phyloP scores from a whole-genome alignment of 2,329 filamentous ascomycete genomes.

The Scedosporium dehoogii region DNA sequence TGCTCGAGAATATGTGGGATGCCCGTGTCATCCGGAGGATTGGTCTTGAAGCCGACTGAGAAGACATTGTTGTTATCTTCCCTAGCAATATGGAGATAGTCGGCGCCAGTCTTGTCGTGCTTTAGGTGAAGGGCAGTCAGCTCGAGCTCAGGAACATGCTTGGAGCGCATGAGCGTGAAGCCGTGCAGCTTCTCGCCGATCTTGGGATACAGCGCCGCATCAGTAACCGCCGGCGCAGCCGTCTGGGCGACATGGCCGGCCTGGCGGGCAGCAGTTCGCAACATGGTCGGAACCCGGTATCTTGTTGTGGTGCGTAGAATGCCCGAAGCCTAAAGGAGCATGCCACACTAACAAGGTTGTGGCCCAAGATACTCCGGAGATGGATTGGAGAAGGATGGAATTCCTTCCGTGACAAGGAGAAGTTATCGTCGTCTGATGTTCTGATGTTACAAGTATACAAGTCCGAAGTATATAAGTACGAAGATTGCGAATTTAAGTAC shows the following conservation, averaged over 20 bases:
- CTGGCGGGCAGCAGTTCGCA: constrained; percentile 5
- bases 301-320: neutral
- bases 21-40: constrained; percentile 91
- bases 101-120: constrained; percentile 91
- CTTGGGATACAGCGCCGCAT: constrained; percentile 37
- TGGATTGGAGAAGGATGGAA: neutral
- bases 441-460: too few relatives aligned
- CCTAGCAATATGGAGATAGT: constrained; percentile 89
- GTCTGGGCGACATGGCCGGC: constrained; percentile 5
- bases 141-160: constrained; percentile 90
- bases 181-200: constrained; percentile 83
- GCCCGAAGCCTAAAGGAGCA: neutral
- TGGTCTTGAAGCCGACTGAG: constrained; percentile 98
- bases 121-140: constrained; percentile 82
- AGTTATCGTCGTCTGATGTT: neutral
- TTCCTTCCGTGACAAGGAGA: neutral
- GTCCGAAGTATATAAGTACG: too few relatives aligned
- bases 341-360: neutral
- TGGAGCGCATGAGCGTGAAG: constrained; percentile 80
- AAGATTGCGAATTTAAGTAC: too few relatives aligned
- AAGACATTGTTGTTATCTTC: constrained; percentile 99
- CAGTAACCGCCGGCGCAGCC: neutral
- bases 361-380: neutral
- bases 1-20: constrained; percentile 97
- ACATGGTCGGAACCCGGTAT: neutral